These are phyloP conservation scores for Magnolia kwangsiensis DNA, from an alignment of 164 flowering plant genomes.

Conservation along the genomic window DNA sequence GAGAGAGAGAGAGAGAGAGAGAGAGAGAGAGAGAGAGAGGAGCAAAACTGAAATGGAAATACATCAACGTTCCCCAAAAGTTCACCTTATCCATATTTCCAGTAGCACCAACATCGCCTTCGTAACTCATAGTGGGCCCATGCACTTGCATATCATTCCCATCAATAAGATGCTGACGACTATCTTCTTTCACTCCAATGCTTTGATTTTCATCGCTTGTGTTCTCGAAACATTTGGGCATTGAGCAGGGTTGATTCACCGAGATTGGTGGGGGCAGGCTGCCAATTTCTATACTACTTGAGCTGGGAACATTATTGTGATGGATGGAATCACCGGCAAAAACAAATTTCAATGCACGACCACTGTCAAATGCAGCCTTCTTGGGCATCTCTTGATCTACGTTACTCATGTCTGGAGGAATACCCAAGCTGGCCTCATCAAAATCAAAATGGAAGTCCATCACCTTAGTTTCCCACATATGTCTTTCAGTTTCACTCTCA, in stretches of 20 bases:
- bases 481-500: not conserved
- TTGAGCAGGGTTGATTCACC: slow-evolving; percentile 1
- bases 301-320: not conserved
- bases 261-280: not conserved
- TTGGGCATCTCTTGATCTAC: not conserved
- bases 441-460: slow-evolving; percentile 1
- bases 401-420: not conserved
- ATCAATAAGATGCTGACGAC: slow-evolving; percentile 6
- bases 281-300: not conserved
- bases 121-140: not conserved
- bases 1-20: not conserved
- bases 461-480: not conserved
- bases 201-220: not conserved
- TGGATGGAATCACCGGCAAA: not conserved
- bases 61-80: not conserved
- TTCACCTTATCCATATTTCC: slow-evolving; percentile 15
- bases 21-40: too few relatives aligned
- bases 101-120: not conserved
- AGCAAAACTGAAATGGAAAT: not conserved
- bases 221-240: slow-evolving; percentile 9
- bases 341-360: not conserved
- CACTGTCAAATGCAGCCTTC: not conserved
- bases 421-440: not conserved
- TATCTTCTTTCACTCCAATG: not conserved
- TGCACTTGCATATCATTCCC: slow-evolving; percentile 6